Evolutionary conservation across 441 rosid species (phyloP), one percentile per base, ranked within the genome.

Genomic region (Flueggea neowawraea): DNA sequence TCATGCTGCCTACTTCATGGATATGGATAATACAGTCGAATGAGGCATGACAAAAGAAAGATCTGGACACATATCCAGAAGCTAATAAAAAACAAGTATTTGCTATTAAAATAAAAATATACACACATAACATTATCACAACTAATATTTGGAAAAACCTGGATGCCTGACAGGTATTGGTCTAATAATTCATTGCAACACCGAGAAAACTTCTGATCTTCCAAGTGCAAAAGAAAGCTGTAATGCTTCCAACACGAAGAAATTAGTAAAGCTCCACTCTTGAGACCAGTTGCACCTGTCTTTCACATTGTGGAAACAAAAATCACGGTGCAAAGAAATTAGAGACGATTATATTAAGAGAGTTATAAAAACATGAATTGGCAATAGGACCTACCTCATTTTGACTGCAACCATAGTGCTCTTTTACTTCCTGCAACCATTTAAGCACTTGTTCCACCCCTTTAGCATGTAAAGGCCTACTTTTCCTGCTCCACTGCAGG

Each of bases 201-300:
- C 84, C 72, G 78, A 63, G 78, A 69, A 70, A 85, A 82, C 56
- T 78, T 85, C 56, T 57, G 75, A 78, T 88, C 96, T 78, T 93
- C 98, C 79, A 93, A 68, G 78, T 78, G 88, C 77, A 90, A 74
- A 56, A 93, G 74, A 69, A 70, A 52, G 69, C 91, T 65, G 62
- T 82, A 93, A 68, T 90, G 91, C 84, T 84, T 90, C 98, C 98
- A 93, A 69, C 97, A 90, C 51, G 97, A 90, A 72, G 86, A 88
- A 57, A 93, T 82, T 57, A 93, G 80, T 44, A 78, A 69, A 57
- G 80, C 81, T 64, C 92, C 78, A 58, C 78, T 66, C 50, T 50
- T 71, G 61, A 62, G 41, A 53, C 67, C 41, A 61, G 71, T 69
- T 69, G 73, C 62, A 62, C 74, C 94, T n/a, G n/a, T n/a, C n/a